These are phyloP conservation scores for Penicillium sp. DNA, from an alignment of 2,329 filamentous ascomycete species.

Conservation along the genomic window DNA sequence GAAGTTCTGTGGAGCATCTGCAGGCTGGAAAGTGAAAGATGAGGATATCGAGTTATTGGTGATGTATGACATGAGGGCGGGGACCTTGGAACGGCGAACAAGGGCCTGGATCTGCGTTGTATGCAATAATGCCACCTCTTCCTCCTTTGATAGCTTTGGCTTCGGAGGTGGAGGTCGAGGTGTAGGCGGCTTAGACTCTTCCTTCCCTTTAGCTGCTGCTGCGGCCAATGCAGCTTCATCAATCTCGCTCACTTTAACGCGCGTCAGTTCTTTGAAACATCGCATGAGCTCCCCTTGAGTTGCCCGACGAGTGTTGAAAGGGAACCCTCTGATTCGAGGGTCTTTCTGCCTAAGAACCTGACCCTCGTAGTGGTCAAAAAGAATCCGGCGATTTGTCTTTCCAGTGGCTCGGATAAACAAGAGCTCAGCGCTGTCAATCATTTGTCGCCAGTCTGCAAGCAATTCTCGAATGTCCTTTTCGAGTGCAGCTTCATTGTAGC, in stretches of 20 bases:
- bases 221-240: constrained; percentile 62
- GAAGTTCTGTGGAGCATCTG: constrained; percentile 64
- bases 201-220: constrained; percentile 52
- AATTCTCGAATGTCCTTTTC: constrained; percentile 82
- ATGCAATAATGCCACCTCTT: constrained; percentile 77
- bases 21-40: constrained; percentile 72
- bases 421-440: constrained; percentile 80
- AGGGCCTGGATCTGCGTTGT: constrained; percentile 86
- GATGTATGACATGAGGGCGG: constrained; percentile 80
- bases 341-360: constrained; percentile 80
- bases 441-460: constrained; percentile 75
- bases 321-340: constrained; percentile 76
- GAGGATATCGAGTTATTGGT: constrained; percentile 68
- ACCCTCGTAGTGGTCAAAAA: constrained; percentile 88
- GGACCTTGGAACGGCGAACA: constrained; percentile 84
- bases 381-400: constrained; percentile 75
- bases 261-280: constrained; percentile 87
- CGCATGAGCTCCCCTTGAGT: constrained; percentile 95
- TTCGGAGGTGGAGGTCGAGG: constrained; percentile 37
- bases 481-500: constrained; percentile 91
- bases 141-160: constrained; percentile 72
- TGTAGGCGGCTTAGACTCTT: constrained; percentile 33
- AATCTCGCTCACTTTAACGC: constrained; percentile 79
- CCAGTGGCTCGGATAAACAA: constrained; percentile 89
- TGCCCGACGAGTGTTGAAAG: constrained; percentile 85